These are phyloP conservation scores for Glebionis coronaria DNA, from an alignment of 129 eudicot genomes.

Conservation along the genomic window DNA sequence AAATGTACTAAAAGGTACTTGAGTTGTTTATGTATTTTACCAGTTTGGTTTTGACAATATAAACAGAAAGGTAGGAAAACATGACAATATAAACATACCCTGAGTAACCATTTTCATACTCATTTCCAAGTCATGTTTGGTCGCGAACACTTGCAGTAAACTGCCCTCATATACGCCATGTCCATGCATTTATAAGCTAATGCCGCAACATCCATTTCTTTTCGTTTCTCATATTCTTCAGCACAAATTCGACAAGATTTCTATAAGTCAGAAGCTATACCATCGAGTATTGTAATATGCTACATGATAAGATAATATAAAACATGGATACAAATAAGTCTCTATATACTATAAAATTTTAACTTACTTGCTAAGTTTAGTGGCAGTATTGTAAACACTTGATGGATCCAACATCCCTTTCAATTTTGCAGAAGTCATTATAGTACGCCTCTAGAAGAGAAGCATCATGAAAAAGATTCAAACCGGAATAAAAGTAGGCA, in stretches of 20 bases:
- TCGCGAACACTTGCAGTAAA: slow-evolving; percentile 55
- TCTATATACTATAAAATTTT: neutral
- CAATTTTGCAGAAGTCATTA: slow-evolving; percentile 32
- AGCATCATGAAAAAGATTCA: slow-evolving; percentile 81
- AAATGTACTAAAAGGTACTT: too few species aligned
- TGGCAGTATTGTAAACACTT: slow-evolving; percentile 50
- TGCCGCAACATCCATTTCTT: slow-evolving; percentile 72
- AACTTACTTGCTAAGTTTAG: slow-evolving; percentile 73
- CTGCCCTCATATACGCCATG: slow-evolving; percentile 79
- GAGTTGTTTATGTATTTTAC: too few species aligned
- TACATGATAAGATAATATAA: too few species aligned
- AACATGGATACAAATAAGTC: neutral
- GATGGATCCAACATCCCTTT: slow-evolving; percentile 43
- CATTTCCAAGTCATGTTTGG: slow-evolving; percentile 57
- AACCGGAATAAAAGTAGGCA: slow-evolving; percentile 68
- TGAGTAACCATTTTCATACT: slow-evolving; percentile 55
- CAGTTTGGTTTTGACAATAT: too few species aligned
- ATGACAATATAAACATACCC: slow-evolving; percentile 38
- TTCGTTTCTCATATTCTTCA: slow-evolving; percentile 57
- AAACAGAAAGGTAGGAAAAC: too few species aligned
- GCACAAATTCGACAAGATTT: slow-evolving; percentile 63
- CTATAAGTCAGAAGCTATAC: slow-evolving; percentile 16
- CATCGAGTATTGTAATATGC: neutral
- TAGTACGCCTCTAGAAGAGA: slow-evolving; percentile 58
- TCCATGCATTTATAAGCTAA: slow-evolving; percentile 96